Percentiles rank a stretch among this genome's conserved stretches.
These are phyloP conservation scores for Rubroboletus pulcherrimus DNA, from an alignment of 768 basidiomycete species.

Conservation along the genomic window DNA sequence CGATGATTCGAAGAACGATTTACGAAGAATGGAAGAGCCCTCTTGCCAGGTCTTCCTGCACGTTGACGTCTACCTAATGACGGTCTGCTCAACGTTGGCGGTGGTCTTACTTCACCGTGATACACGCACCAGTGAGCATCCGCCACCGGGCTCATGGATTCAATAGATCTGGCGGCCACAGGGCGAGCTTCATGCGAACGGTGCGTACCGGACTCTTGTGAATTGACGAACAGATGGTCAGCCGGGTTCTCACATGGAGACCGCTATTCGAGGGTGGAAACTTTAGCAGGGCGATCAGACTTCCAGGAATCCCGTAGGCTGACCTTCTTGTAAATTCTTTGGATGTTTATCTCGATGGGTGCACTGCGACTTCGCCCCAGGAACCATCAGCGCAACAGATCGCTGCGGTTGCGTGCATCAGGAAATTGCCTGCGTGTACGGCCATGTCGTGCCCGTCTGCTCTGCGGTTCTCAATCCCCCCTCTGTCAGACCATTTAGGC, in stretches of 20 bases:
- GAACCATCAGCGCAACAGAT: slow-evolving; percentile 21
- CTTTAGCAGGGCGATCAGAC: slow-evolving; percentile 13
- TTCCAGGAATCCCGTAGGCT: slow-evolving; percentile 7
- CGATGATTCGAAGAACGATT: slow-evolving; percentile 17
- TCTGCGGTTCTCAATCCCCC: neutral
- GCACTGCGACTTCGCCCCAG: slow-evolving; percentile 14
- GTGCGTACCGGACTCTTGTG: slow-evolving; percentile 1
- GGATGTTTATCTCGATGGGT: slow-evolving; percentile 18
- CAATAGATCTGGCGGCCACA: neutral
- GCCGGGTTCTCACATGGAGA: neutral
- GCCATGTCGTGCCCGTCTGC: neutral
- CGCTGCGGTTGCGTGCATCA: slow-evolving; percentile 5
- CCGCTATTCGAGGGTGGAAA: neutral
- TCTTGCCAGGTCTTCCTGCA: slow-evolving; percentile 3
- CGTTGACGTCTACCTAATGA: slow-evolving; percentile 7
- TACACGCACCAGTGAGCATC: slow-evolving; percentile 8
- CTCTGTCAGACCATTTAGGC: neutral
- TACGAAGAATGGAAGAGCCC: slow-evolving; percentile 22
- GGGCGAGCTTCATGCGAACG: neutral
- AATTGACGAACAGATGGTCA: neutral
- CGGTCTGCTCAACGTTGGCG: neutral
- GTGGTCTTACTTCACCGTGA: neutral
- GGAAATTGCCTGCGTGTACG: neutral
- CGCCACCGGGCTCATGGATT: slow-evolving; percentile 18
- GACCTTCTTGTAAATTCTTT: slow-evolving; percentile 15